Conservation (phyloP, 306 rosid genomes). For the Cicer bijugum region DNA sequence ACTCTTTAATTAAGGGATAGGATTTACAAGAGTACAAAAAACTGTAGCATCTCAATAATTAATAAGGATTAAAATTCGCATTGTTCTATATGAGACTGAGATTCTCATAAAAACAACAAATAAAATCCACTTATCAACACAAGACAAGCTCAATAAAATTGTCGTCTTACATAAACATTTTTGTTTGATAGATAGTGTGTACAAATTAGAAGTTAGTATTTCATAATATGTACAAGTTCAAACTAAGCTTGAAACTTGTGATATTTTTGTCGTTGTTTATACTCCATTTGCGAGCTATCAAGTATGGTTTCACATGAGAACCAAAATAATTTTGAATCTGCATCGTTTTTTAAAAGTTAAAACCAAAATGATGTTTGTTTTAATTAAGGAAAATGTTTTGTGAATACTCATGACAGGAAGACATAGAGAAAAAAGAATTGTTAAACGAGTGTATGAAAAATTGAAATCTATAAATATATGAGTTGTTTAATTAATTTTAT, state of each 20-base stretch:
- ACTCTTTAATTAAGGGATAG: constrained; percentile 52
- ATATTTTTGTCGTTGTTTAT: constrained; percentile 43
- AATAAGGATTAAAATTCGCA: constrained; percentile 40
- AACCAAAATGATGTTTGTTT: constrained; percentile 27
- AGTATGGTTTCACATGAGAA: constrained; percentile 46
- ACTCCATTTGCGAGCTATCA: constrained; percentile 30
- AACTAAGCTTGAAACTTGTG: constrained; percentile 45
- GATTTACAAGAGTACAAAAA: constrained; percentile 49
- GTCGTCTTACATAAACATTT: constrained; percentile 30
- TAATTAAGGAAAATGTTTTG: too few species aligned
- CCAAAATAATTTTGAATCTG: constrained; percentile 33
- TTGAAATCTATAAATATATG: too few species aligned
- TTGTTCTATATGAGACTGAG: constrained; percentile 43
- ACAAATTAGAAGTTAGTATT: constrained; percentile 44
- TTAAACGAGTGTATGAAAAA: too few species aligned
- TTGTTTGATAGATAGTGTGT: not conserved
- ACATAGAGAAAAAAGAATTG: too few species aligned
- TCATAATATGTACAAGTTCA: constrained; percentile 40
- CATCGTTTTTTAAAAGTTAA: constrained; percentile 21
- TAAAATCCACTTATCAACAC: constrained; percentile 46
- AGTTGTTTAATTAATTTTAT: too few species aligned
- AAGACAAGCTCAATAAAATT: constrained; percentile 36
- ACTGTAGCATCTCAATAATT: constrained; percentile 45
- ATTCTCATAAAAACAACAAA: constrained; percentile 45
- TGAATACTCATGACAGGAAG: too few species aligned